Evolutionary conservation across 2,329 filamentous ascomycete species (phyloP).

Genomic region (Cercospora sojina): DNA sequence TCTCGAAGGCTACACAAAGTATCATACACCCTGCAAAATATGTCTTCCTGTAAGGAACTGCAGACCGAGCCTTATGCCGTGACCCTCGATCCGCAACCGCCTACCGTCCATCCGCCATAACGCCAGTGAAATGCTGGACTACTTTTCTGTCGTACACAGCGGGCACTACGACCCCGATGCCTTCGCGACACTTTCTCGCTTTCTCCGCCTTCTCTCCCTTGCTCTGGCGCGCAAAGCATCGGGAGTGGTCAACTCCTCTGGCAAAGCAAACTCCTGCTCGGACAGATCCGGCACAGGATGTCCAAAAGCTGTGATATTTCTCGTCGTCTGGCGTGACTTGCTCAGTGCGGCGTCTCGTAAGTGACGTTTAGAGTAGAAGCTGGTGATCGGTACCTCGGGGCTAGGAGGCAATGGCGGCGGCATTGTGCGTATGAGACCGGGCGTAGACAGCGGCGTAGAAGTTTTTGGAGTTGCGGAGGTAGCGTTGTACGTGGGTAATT

Average conservation of each 20-base stretch:
- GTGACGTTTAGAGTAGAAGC: conserved; percentile 79
- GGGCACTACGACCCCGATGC: neutral
- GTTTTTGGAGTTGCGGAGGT: conserved; percentile 15
- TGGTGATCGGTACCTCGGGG: conserved; percentile 60
- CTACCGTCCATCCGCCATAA: neutral
- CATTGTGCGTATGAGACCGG: conserved; percentile 8
- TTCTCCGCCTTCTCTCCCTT: conserved; percentile 61
- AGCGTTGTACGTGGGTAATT: conserved; percentile 28
- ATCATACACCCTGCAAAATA: neutral
- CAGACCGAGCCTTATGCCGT: neutral
- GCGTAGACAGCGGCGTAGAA: conserved; percentile 18
- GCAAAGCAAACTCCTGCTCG: conserved; percentile 72
- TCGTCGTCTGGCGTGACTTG: conserved; percentile 48
- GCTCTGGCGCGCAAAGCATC: conserved; percentile 56
- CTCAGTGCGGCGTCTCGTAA: conserved; percentile 78
- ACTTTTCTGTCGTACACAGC: neutral
- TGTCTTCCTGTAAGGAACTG: neutral
- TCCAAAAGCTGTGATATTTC: conserved; percentile 77
- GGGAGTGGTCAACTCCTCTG: conserved; percentile 59
- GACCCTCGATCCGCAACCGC: neutral
- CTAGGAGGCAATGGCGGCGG: conserved; percentile 31
- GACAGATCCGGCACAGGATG: conserved; percentile 71
- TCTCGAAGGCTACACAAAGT: neutral
- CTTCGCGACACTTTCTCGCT: conserved; percentile 49
- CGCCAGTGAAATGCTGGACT: neutral